These are phyloP conservation scores for Penicillium sp. DNA, from an alignment of 2,329 filamentous ascomycete species.

Conservation along the genomic window DNA sequence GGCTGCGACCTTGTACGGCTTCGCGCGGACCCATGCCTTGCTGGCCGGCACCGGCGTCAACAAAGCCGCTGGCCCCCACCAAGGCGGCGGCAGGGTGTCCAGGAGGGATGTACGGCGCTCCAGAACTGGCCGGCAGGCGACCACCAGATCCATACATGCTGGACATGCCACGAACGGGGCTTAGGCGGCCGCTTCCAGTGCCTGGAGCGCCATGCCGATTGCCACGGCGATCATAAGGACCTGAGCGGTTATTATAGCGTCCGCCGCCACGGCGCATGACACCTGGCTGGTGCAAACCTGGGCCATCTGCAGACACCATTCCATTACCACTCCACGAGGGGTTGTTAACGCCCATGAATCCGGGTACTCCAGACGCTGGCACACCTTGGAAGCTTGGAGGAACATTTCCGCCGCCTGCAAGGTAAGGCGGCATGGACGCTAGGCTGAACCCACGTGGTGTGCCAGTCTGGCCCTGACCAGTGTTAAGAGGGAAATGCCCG, in stretches of 20 bases:
- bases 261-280: constrained; percentile 61
- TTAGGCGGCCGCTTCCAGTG: constrained; percentile 48
- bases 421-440: constrained; percentile 54
- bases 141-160: constrained; percentile 28
- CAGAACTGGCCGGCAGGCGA: constrained; percentile 28
- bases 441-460: constrained; percentile 90
- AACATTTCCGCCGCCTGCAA: too few relatives aligned
- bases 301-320: constrained; percentile 34
- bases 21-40: constrained; percentile 74
- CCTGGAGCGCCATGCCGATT: too few relatives aligned
- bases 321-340: constrained; percentile 30
- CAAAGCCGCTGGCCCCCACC: constrained; percentile 40
- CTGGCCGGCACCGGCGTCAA: constrained; percentile 48
- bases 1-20: constrained; percentile 79
- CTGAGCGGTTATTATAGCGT: constrained; percentile 55
- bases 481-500: constrained; percentile 79
- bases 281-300: constrained; percentile 49
- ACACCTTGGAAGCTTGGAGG: too few relatives aligned
- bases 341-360: too few relatives aligned
- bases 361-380: too few relatives aligned
- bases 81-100: constrained; percentile 32
- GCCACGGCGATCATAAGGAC: constrained; percentile 62
- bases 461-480: constrained; percentile 65
- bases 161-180: constrained; percentile 31
- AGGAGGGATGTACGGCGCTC: too few relatives aligned